phyloP scores from a whole-genome alignment of 768 basidiomycete species.

The Clavulina sp. region DNA sequence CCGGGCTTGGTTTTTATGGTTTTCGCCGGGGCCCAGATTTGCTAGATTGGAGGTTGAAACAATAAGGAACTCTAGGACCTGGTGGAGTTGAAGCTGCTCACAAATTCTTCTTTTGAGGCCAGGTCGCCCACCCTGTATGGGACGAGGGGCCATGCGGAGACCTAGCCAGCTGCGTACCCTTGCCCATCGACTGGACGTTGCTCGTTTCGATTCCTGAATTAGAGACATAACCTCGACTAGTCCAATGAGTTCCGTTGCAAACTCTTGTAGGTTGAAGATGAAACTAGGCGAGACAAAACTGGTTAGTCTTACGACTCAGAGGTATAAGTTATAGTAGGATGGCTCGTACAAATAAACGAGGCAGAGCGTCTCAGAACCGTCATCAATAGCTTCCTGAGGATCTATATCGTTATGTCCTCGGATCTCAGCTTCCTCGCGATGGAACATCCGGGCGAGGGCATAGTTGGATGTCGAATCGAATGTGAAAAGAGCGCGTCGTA shows the following conservation, averaged over 20 bases:
- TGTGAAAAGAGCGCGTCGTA: slow-evolving; percentile 48
- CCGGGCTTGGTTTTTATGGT: background rate
- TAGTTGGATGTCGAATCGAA: slow-evolving; percentile 77
- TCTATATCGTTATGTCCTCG: background rate
- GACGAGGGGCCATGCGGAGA: background rate
- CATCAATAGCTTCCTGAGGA: background rate
- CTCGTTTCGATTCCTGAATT: slow-evolving; percentile 52
- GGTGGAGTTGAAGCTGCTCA: background rate
- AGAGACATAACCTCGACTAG: slow-evolving; percentile 72
- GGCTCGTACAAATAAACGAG: slow-evolving; percentile 80
- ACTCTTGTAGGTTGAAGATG: slow-evolving; percentile 92
- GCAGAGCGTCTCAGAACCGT: slow-evolving; percentile 31
- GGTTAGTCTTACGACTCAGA: background rate
- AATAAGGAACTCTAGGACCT: background rate
- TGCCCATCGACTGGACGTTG: slow-evolving; percentile 13
- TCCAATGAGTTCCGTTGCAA: slow-evolving; percentile 62
- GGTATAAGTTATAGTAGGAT: background rate
- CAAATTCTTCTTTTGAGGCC: background rate
- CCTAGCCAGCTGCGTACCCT: background rate
- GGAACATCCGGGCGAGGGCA: slow-evolving; percentile 61
- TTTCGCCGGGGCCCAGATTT: background rate
- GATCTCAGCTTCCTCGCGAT: background rate
- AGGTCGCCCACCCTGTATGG: background rate
- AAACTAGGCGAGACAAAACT: slow-evolving; percentile 35
- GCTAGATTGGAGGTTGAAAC: background rate